A percentile compares a stretch with the other conserved stretches of the same genome.
Conservation (phyloP, 2,329 filamentous ascomycete species). For the Sclerotinia glacialis region DNA sequence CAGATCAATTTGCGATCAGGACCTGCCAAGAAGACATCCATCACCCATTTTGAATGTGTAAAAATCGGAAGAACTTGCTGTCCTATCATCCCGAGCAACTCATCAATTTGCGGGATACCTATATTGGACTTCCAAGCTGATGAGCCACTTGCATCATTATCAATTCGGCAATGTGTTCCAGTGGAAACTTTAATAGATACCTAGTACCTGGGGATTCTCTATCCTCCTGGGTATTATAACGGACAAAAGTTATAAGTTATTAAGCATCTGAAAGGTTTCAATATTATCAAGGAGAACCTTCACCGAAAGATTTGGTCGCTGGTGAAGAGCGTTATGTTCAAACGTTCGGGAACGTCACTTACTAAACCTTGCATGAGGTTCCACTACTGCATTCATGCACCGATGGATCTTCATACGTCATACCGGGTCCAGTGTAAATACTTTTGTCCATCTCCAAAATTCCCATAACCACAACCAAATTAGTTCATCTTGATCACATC, state of each 20-base stretch:
- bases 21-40: constrained; percentile 11
- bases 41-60: background rate
- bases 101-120: constrained; percentile 8
- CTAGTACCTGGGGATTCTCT: background rate
- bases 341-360: constrained; percentile 9
- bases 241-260: no score
- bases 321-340: background rate
- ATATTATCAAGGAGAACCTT: background rate
- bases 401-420: constrained; percentile 8
- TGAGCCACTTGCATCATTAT: constrained; percentile 15
- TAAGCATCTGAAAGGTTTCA: background rate
- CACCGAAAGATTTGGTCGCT: background rate
- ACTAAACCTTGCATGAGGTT: constrained; percentile 3
- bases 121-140: constrained; percentile 13
- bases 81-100: constrained; percentile 2
- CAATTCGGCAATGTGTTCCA: constrained; percentile 14
- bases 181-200: background rate
- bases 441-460: background rate
- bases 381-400: constrained; percentile 17
- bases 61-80: constrained; percentile 15
- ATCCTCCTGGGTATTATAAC: background rate
- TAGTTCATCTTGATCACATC: constrained; percentile 3
- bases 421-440: constrained; percentile 10
- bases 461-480: constrained; percentile 15
- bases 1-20: constrained; percentile 9